Evolutionary conservation across 495 filamentous ascomycete genomes (phyloP).

Genomic region (Penicillium paxilli): DNA sequence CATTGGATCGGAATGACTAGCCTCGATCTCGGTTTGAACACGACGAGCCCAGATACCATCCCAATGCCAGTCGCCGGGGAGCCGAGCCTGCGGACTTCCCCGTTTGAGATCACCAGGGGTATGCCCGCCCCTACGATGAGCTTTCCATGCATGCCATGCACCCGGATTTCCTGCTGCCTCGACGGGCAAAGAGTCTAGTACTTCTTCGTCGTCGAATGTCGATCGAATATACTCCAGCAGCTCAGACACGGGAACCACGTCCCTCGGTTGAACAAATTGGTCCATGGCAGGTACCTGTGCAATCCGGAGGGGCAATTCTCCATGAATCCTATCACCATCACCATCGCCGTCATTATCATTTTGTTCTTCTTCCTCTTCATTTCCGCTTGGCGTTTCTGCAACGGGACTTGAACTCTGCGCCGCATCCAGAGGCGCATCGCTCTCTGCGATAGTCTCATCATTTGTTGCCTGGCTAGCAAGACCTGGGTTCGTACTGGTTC

Average conservation of each 20-base stretch:
- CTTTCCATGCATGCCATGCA: constrained; percentile 87
- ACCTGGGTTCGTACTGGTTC: constrained; percentile 10
- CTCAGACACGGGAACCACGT: constrained; percentile 34
- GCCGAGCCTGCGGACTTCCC: constrained; percentile 46
- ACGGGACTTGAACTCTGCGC: background rate
- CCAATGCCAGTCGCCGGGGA: constrained; percentile 90
- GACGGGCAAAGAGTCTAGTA: constrained; percentile 76
- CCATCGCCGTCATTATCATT: no score
- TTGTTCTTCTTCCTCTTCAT: constrained; percentile 4
- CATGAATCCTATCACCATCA: no score
- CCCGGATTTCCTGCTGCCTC: constrained; percentile 83
- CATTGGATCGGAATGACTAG: constrained; percentile 73
- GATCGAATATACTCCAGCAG: constrained; percentile 78
- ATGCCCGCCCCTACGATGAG: constrained; percentile 50
- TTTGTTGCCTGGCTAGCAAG: background rate
- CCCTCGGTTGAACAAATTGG: constrained; percentile 21
- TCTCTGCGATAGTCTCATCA: background rate
- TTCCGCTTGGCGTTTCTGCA: background rate
- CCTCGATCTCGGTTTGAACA: constrained; percentile 71
- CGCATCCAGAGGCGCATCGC: background rate
- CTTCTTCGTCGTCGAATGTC: constrained; percentile 72
- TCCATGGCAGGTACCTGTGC: constrained; percentile 15
- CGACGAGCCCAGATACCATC: constrained; percentile 90
- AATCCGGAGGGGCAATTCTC: constrained; percentile 10
- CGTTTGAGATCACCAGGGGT: constrained; percentile 23